Percentiles rank a stretch among this genome's conserved stretches.
Conservation (phyloP, 2,329 filamentous ascomycete genomes). For the Dothistroma pini region DNA sequence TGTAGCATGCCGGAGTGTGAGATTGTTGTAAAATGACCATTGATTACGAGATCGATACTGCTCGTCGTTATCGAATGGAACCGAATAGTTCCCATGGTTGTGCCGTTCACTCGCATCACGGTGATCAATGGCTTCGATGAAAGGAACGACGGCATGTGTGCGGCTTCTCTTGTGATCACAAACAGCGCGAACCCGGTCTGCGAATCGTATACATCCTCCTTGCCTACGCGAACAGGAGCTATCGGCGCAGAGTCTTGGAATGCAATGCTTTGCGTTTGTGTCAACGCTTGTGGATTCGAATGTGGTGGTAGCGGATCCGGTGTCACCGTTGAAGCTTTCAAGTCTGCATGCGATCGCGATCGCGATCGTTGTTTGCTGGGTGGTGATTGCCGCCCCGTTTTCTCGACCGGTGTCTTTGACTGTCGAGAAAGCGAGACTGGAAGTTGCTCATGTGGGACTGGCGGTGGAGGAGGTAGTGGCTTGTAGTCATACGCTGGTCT, state of each 20-base stretch:
- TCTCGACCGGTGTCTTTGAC: slow-evolving; percentile 2
- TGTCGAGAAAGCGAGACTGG: slow-evolving; percentile 10
- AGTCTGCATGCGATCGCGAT: slow-evolving; percentile 4
- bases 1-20: slow-evolving; percentile 17
- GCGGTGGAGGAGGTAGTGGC: not conserved
- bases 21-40: slow-evolving; percentile 14
- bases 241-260: slow-evolving; percentile 16
- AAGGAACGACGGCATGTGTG: slow-evolving; percentile 21
- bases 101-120: slow-evolving; percentile 11
- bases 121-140: slow-evolving; percentile 22
- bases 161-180: slow-evolving; percentile 18
- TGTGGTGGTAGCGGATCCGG: slow-evolving; percentile 25
- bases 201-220: slow-evolving; percentile 17
- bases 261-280: slow-evolving; percentile 18
- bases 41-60: slow-evolving; percentile 19
- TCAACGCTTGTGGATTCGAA: slow-evolving; percentile 23
- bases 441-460: not conserved
- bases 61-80: slow-evolving; percentile 21
- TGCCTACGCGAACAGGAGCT: slow-evolving; percentile 18
- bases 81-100: slow-evolving; percentile 19
- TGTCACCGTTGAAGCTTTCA: slow-evolving; percentile 11
- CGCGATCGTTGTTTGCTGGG: not conserved
- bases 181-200: slow-evolving; percentile 15
- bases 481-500: slow-evolving; percentile 7
- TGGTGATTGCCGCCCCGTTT: not conserved